Conservation (phyloP, 2,329 filamentous ascomycete species). For the Xylariaceae sp. region DNA sequence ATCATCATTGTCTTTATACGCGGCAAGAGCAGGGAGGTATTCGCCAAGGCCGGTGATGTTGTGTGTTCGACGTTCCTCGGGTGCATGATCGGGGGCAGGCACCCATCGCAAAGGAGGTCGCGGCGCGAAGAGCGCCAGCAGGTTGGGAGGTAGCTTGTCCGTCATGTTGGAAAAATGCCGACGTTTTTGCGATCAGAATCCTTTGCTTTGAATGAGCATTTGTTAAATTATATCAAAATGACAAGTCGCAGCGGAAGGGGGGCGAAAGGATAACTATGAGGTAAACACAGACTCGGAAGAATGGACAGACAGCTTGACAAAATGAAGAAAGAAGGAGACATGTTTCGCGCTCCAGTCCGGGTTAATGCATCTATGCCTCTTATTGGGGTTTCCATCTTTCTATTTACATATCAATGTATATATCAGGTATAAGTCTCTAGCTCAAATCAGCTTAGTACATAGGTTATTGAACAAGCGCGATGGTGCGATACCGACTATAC, state of each 20-base stretch:
- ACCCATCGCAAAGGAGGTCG: slow-evolving; percentile 89
- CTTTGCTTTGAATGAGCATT: too few species aligned
- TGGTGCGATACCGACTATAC: not conserved
- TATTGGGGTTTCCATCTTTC: not conserved
- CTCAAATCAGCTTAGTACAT: not conserved
- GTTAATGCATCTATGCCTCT: slow-evolving; percentile 4
- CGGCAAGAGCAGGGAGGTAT: slow-evolving; percentile 68
- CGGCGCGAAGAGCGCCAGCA: slow-evolving; percentile 91
- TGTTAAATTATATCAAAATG: too few species aligned
- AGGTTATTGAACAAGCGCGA: slow-evolving; percentile 8
- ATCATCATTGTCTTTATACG: slow-evolving; percentile 72
- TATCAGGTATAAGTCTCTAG: too few species aligned
- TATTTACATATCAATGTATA: too few species aligned
- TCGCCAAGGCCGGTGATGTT: slow-evolving; percentile 68
- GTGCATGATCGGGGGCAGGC: slow-evolving; percentile 74
- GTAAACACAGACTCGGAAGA: slow-evolving; percentile 9
- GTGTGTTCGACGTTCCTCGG: slow-evolving; percentile 75
- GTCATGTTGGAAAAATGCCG: slow-evolving; percentile 78
- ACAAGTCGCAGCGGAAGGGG: too few species aligned
- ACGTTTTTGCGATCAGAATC: not conserved
- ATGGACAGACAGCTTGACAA: slow-evolving; percentile 11
- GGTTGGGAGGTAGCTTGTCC: slow-evolving; percentile 88
- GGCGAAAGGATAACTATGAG: slow-evolving; percentile 1
- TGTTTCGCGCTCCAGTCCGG: slow-evolving; percentile 21
- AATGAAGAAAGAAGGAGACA: slow-evolving; percentile 7